Conservation (phyloP, 345 rosid species). For the Eucalyptus caleyi region DNA sequence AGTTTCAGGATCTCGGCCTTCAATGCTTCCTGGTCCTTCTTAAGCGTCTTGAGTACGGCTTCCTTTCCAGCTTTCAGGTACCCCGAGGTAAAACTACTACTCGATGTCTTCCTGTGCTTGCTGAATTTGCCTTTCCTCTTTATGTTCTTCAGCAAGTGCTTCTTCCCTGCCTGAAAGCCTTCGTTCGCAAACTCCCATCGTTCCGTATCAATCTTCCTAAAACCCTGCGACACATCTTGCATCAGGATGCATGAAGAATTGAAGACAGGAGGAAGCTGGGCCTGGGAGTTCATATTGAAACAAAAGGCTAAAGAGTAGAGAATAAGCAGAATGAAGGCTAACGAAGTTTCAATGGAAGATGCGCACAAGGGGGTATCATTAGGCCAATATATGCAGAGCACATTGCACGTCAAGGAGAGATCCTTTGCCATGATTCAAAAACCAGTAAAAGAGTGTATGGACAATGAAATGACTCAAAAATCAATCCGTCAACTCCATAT, state of each 20-base stretch:
- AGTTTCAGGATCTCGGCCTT: constrained; percentile 31
- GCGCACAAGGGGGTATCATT: neutral
- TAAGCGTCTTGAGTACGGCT: constrained; percentile 12
- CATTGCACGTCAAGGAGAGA: neutral
- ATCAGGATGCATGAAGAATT: neutral
- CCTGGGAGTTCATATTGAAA: neutral
- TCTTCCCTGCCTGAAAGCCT: constrained; percentile 40
- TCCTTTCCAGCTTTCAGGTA: neutral
- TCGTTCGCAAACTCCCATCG: constrained; percentile 62
- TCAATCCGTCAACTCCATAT: neutral
- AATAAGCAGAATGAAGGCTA: neutral
- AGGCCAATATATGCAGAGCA: neutral
- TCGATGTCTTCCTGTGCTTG: neutral
- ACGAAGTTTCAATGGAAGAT: neutral
- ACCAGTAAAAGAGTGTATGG: neutral
- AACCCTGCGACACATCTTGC: constrained; percentile 20
- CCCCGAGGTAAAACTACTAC: neutral
- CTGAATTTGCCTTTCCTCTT: constrained; percentile 10
- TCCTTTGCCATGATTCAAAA: neutral
- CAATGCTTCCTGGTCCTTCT: constrained; percentile 20
- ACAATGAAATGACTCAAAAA: neutral
- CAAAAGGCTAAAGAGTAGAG: neutral
- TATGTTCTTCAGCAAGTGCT: constrained; percentile 42
- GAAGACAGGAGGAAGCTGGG: neutral
- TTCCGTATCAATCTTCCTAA: constrained; percentile 45